Percentiles rank a stretch among this genome's conserved stretches.
These are phyloP conservation scores for Globisporangium nodosum DNA, from an alignment of 352 stramenopile species.

Conservation along the genomic window DNA sequence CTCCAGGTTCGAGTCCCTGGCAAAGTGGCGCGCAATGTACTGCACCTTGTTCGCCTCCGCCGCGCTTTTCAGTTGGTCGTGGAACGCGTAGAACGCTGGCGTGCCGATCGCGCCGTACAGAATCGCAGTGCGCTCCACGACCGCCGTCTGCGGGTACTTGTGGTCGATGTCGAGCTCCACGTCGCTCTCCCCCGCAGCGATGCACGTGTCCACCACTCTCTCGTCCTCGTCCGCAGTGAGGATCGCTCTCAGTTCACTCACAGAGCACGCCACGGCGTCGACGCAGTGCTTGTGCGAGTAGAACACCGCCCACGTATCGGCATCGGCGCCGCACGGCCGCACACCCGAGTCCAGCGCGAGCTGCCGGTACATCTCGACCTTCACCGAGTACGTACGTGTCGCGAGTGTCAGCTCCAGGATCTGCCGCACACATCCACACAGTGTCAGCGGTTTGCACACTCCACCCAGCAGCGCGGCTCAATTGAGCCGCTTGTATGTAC, in stretches of 20 bases:
- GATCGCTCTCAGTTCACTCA: constrained; percentile 35
- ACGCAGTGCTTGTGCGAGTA: constrained; percentile 64
- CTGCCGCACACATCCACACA: constrained; percentile 22
- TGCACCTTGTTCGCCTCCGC: constrained; percentile 51
- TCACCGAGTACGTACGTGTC: constrained; percentile 73
- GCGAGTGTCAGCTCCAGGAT: constrained; percentile 75
- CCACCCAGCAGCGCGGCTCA: not conserved
- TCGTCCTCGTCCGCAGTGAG: constrained; percentile 12
- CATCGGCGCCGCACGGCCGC: constrained; percentile 43
- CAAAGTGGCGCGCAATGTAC: constrained; percentile 84
- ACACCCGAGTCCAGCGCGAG: constrained; percentile 67
- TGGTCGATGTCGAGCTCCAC: constrained; percentile 64
- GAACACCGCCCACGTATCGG: constrained; percentile 63
- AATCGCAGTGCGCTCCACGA: constrained; percentile 43
- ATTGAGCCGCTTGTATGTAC: not conserved
- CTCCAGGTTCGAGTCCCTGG: constrained; percentile 53
- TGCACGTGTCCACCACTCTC: constrained; percentile 31
- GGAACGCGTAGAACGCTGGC: constrained; percentile 62
- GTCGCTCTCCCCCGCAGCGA: constrained; percentile 63
- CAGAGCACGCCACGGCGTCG: constrained; percentile 55
- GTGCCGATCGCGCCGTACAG: constrained; percentile 83
- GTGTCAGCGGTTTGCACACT: not conserved
- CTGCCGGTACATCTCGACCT: constrained; percentile 83
- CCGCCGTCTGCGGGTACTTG: constrained; percentile 49
- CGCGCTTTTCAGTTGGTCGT: constrained; percentile 47